Conservation (phyloP, 73 alveolate genomes). For the Paramecium bursaria region DNA sequence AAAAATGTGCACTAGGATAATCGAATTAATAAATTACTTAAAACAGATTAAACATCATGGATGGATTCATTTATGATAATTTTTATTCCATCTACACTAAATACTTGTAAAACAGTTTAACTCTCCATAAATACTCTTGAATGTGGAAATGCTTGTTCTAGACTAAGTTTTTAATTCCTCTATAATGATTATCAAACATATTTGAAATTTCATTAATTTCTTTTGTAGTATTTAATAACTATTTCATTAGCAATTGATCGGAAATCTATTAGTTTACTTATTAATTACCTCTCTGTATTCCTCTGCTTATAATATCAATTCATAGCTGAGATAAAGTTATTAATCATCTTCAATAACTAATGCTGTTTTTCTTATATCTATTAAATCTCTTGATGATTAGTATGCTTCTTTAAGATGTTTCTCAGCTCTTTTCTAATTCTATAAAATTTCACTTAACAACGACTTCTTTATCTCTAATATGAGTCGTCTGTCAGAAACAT, state of each 20-base stretch:
- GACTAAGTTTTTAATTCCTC: slow-evolving; percentile 5
- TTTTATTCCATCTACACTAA: too few relatives aligned
- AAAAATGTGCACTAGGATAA: too few relatives aligned
- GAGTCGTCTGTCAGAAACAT: slow-evolving; percentile 6
- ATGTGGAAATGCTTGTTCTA: neutral
- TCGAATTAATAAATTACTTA: too few relatives aligned
- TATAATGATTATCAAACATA: slow-evolving; percentile 46
- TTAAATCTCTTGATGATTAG: neutral
- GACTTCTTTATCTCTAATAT: slow-evolving; percentile 26
- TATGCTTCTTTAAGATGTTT: neutral
- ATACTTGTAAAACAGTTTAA: slow-evolving; percentile 19
- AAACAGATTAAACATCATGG: too few relatives aligned
- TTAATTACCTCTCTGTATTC: slow-evolving; percentile 53
- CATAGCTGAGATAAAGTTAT: neutral
- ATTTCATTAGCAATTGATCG: slow-evolving; percentile 17
- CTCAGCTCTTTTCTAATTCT: slow-evolving; percentile 3
- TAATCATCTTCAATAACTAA: neutral
- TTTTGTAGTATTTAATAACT: slow-evolving; percentile 1
- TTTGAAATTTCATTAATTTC: slow-evolving; percentile 16
- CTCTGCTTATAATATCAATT: slow-evolving; percentile 21
- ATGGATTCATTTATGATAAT: too few relatives aligned
- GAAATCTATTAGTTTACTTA: slow-evolving; percentile 30
- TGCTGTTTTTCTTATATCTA: neutral
- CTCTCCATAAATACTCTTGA: slow-evolving; percentile 54
- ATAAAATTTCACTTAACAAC: slow-evolving; percentile 24